Evolutionary conservation across 1,284 basidiomycete species (phyloP).

Genomic region (Melampsora larici-populina): DNA sequence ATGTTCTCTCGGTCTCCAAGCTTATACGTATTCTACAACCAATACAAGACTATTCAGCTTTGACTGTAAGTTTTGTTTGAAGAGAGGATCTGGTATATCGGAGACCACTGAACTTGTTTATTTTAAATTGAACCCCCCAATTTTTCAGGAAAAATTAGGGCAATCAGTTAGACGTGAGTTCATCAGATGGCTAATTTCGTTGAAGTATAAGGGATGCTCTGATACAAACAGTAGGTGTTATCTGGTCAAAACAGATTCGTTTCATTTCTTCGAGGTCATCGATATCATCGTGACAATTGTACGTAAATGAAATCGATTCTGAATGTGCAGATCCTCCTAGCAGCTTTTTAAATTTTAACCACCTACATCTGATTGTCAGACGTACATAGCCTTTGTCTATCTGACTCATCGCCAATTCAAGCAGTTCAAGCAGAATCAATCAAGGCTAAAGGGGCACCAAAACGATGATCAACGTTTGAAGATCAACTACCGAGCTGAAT

Average conservation of each 20-base stretch:
- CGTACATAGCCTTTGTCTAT: background rate
- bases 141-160: background rate
- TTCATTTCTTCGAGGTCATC: conserved; percentile 2
- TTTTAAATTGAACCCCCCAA: background rate
- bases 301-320: background rate
- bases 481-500: background rate
- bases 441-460: background rate
- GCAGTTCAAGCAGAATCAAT: background rate
- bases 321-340: background rate
- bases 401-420: background rate
- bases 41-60: background rate
- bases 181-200: too few species aligned
- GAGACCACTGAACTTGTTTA: background rate
- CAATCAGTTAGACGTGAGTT: background rate
- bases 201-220: too few species aligned
- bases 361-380: background rate
- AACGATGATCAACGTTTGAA: background rate
- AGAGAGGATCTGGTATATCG: background rate
- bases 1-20: background rate
- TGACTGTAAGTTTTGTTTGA: background rate
- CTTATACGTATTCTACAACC: background rate
- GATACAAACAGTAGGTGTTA: too few species aligned
- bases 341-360: background rate
- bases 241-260: background rate
- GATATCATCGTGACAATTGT: background rate